Evolutionary conservation across 345 rosid genomes (phyloP), one percentile per base, ranked within the genome.

Genomic region (Zanthoxylum bungeanum): DNA sequence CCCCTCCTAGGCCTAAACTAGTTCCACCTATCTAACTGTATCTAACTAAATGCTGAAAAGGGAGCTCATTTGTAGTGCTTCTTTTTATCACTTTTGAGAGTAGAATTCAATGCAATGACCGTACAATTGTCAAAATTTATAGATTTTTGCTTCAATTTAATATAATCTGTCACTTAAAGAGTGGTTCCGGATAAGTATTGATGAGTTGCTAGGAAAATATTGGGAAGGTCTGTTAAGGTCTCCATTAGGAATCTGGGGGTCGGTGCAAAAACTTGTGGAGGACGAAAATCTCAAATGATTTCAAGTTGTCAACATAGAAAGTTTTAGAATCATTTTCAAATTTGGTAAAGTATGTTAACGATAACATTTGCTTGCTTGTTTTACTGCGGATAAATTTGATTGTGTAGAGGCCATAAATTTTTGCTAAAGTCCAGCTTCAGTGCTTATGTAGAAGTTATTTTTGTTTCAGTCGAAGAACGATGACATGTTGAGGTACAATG

Each of bases 381-480:
- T 42, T 12, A 42, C 14, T 16, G 4, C 14, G 47, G 47, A 42
- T 42, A 42, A 42, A 42, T 42, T 42, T 42, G 47, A 42, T 12
- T 42, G 17, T 42, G 4, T 42, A 10, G 16, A 12, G 14, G 47
- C 47, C 5, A 12, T 42, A 4, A 11, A 12, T 42, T 42, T 16
- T 16, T 42, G 47, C 5, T 0, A 42, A n/a, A 42, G 47, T 3
- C 4, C 17, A 12, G 47, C 49, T 14, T 16, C 16, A 19, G 33
- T 47, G 50, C 55, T 63, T 9, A 76, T 27, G 11, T 39, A 7
- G 9, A 40, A 24, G 1, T 68, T 75, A 47, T 47, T 19, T 47
- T 60, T 51, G 25, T 55, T 73, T 64, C 82, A 91, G 97, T 78
- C 89, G 0, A 93, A 83, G 84, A 84, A 86, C 77, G 98, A 93